Percentiles rank a stretch among this genome's conserved stretches.
Conservation (phyloP, 192 early-diverging fungal genomes). For the Gamsiella multidivaricata region DNA sequence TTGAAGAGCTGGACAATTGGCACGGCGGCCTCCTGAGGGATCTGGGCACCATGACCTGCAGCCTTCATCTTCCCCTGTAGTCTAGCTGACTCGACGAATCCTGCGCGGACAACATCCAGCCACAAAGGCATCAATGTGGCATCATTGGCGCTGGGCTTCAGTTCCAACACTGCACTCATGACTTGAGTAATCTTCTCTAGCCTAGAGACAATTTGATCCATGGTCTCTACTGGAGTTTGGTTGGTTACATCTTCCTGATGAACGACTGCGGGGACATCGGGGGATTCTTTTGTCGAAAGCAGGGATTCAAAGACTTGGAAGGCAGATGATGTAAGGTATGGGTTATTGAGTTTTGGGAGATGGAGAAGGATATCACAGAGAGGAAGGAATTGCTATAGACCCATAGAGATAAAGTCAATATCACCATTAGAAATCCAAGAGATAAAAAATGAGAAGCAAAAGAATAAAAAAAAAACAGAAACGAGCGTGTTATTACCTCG, state of each 20-base stretch:
- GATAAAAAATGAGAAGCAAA: not conserved
- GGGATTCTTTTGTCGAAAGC: constrained; percentile 56
- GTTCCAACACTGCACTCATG: constrained; percentile 70
- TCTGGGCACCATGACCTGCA: constrained; percentile 24
- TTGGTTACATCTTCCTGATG: constrained; percentile 21
- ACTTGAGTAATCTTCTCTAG: constrained; percentile 63
- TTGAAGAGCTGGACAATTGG: constrained; percentile 62
- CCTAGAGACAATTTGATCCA: constrained; percentile 56
- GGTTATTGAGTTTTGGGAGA: constrained; percentile 82
- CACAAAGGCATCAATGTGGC: constrained; percentile 83
- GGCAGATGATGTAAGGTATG: constrained; percentile 79
- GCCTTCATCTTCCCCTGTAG: constrained; percentile 30
- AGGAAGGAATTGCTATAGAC: constrained; percentile 63
- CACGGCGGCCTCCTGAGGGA: constrained; percentile 42
- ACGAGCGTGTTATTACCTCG: no score
- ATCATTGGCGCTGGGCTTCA: constrained; percentile 89
- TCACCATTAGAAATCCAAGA: not conserved
- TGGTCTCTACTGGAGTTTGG: constrained; percentile 21
- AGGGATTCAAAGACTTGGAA: constrained; percentile 79
- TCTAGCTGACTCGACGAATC: constrained; percentile 76
- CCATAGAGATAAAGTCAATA: no score
- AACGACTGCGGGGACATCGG: constrained; percentile 39
- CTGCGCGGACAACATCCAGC: constrained; percentile 82
- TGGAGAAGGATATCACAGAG: constrained; percentile 81
- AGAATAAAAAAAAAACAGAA: not conserved